Conservation (phyloP, 169 alveolate species). For the Plasmodium adleri region DNA sequence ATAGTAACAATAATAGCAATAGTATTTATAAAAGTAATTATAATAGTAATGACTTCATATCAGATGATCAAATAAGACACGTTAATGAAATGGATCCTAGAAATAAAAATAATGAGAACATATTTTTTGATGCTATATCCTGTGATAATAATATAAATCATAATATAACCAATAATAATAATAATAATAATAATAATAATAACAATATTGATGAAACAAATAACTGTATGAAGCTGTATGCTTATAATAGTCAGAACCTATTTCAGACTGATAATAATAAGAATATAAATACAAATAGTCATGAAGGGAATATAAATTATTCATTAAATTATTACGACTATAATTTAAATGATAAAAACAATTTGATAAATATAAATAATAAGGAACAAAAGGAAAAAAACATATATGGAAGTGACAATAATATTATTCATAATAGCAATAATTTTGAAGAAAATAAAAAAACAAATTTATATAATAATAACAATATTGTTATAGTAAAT, state of each 20-base stretch:
- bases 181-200: no score
- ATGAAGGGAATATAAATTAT: neutral
- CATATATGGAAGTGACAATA: neutral
- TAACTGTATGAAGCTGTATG: neutral
- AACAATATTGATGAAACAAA: neutral
- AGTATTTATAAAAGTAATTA: no score
- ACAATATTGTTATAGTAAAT: no score
- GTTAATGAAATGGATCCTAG: no score
- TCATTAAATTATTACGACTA: conserved; percentile 3
- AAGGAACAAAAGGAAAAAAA: conserved; percentile 27
- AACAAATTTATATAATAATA: no score
- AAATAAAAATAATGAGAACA: conserved; percentile 16
- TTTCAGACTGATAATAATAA: conserved; percentile 4
- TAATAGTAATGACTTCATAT: no score
- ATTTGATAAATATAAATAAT: neutral
- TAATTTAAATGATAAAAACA: conserved; percentile 2
- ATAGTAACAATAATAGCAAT: no score
- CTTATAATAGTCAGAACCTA: conserved; percentile 7
- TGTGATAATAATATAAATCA: neutral
- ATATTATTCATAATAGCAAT: neutral
- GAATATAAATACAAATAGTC: neutral
- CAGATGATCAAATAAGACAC: no score
- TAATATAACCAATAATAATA: no score
- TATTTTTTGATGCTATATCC: conserved; percentile 69
- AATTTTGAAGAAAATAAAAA: no score